Conservation (phyloP, 2,329 filamentous ascomycete genomes). For the Kalaharituber pfeilii region DNA sequence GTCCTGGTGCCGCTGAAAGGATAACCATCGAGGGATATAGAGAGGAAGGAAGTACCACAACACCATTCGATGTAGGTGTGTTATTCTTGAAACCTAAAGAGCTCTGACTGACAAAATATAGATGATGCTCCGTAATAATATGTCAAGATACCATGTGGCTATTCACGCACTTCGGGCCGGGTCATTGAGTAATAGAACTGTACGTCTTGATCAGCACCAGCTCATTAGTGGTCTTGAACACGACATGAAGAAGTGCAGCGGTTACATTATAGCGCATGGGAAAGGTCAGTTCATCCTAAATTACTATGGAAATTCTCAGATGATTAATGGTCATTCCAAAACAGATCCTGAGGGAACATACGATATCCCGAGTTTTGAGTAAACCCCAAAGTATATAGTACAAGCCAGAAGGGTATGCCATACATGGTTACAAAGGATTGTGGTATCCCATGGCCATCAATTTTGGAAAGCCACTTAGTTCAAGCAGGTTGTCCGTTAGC, state of each 20-base stretch:
- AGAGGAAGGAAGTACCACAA: conserved; percentile 48
- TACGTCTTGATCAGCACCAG: conserved; percentile 32
- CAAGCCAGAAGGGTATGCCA: too few species aligned
- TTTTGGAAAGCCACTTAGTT: too few species aligned
- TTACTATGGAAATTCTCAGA: too few species aligned
- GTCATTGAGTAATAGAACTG: conserved; percentile 32
- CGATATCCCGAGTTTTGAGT: not conserved
- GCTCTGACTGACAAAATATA: not conserved
- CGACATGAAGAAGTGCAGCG: conserved; percentile 33
- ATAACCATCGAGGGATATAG: conserved; percentile 42
- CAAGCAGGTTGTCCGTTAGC: too few species aligned
- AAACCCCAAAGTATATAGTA: too few species aligned
- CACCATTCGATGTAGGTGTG: conserved; percentile 38
- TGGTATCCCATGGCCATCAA: too few species aligned
- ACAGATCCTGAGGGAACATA: not conserved
- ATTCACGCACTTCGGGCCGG: conserved; percentile 37
- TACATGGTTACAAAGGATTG: too few species aligned
- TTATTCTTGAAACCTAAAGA: not conserved
- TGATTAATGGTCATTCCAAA: too few species aligned
- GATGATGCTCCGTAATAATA: conserved; percentile 48
- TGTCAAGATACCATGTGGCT: conserved; percentile 43
- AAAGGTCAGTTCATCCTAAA: conserved; percentile 29
- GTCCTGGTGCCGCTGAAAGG: conserved; percentile 32
- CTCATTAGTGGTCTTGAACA: conserved; percentile 34
- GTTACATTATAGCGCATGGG: conserved; percentile 37